Percentiles rank a stretch among this genome's conserved stretches.
Conservation (phyloP, 1,284 basidiomycete genomes). For the Ustilago nuda region DNA sequence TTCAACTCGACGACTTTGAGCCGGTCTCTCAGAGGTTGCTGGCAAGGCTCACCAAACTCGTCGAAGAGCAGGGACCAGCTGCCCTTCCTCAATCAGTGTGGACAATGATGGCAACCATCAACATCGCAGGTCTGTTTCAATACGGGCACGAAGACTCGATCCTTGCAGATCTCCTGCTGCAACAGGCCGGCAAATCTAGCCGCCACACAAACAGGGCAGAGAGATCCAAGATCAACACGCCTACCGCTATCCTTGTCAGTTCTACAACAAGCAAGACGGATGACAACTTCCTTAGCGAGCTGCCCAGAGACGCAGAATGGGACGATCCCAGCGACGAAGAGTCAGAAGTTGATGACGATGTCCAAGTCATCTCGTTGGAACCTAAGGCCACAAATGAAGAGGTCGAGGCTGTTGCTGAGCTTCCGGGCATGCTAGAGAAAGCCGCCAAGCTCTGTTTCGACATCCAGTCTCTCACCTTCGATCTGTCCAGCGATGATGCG, state of each 20-base stretch:
- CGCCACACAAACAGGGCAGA: conserved; percentile 52
- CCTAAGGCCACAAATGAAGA: conserved; percentile 41
- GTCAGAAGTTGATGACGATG: conserved; percentile 69
- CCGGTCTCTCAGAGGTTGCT: conserved; percentile 84
- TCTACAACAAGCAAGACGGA: conserved; percentile 53
- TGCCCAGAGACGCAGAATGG: conserved; percentile 44
- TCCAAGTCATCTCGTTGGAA: conserved; percentile 71
- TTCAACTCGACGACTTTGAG: conserved; percentile 90
- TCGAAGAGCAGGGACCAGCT: conserved; percentile 27
- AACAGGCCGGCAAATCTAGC: conserved; percentile 23
- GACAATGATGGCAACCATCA: conserved; percentile 93
- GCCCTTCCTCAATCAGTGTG: conserved; percentile 79
- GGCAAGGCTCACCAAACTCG: conserved; percentile 75
- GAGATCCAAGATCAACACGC: conserved; percentile 71
- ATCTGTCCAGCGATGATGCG: conserved; percentile 19
- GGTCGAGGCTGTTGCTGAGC: conserved; percentile 58
- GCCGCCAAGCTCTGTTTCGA: conserved; percentile 83
- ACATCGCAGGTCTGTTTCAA: conserved; percentile 84
- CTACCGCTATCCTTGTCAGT: conserved; percentile 47
- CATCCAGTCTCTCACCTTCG: conserved; percentile 80
- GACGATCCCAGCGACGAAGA: conserved; percentile 45
- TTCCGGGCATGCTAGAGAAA: conserved; percentile 77
- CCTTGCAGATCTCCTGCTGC: conserved; percentile 70
- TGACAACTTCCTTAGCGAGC: conserved; percentile 41
- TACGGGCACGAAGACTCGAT: conserved; percentile 84